Conservation (phyloP, 306 rosid species). For the Echinosophora koreensis region DNA sequence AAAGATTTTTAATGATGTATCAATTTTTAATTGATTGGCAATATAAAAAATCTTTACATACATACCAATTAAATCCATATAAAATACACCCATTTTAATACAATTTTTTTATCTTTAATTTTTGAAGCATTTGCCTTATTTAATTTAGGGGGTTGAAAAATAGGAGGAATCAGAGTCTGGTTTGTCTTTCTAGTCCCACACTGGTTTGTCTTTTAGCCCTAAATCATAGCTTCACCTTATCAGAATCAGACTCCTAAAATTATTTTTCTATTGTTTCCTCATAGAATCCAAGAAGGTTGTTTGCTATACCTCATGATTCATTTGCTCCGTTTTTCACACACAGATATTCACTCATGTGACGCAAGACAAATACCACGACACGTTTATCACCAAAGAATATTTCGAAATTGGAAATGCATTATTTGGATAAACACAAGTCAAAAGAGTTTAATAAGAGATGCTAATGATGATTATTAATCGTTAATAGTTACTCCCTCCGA, state of each 20-base stretch:
- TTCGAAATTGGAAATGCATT: slow-evolving; percentile 40
- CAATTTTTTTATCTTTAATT: too few relatives aligned
- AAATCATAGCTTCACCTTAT: slow-evolving; percentile 47
- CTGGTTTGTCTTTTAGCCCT: slow-evolving; percentile 50
- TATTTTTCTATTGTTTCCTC: slow-evolving; percentile 44
- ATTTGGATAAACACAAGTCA: slow-evolving; percentile 37
- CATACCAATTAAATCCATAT: too few relatives aligned
- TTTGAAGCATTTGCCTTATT: not conserved
- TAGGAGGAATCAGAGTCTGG: slow-evolving; percentile 13
- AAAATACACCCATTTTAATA: too few relatives aligned
- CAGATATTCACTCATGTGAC: slow-evolving; percentile 26
- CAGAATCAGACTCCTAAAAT: slow-evolving; percentile 44
- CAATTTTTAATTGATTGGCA: too few relatives aligned
- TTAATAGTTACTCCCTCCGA: too few relatives aligned
- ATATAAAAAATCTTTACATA: too few relatives aligned
- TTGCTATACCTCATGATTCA: slow-evolving; percentile 29
- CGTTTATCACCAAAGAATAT: slow-evolving; percentile 44
- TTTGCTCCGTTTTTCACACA: slow-evolving; percentile 37
- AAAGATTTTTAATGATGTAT: too few relatives aligned
- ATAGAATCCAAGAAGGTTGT: slow-evolving; percentile 54
- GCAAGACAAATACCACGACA: slow-evolving; percentile 32
- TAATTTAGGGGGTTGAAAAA: slow-evolving; percentile 45
- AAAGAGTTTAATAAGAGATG: slow-evolving; percentile 13
- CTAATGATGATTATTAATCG: not conserved
- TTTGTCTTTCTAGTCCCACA: slow-evolving; percentile 34